Evolutionary conservation across 208 protist species (phyloP).

Genomic region (Porcisia deanei): DNA sequence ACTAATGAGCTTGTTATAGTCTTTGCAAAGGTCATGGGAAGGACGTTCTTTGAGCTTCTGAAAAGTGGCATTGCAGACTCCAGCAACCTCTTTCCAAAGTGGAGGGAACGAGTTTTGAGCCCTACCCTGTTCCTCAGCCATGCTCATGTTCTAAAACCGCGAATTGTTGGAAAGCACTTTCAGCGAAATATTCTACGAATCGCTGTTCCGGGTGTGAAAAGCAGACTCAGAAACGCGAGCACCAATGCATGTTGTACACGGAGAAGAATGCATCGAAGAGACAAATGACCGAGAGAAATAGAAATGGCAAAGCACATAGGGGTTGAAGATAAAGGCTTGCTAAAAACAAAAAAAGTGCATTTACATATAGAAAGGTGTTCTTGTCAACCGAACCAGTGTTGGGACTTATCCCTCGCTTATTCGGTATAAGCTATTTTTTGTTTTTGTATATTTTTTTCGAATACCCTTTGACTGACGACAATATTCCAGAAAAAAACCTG

Average conservation of each 20-base stretch:
- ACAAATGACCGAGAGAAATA: neutral
- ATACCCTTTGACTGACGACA: neutral
- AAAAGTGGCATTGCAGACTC: conserved; percentile 34
- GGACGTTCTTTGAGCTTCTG: conserved; percentile 35
- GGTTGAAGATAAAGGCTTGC: neutral
- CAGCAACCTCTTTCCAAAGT: conserved; percentile 40
- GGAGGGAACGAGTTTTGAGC: conserved; percentile 29
- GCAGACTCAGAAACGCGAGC: neutral
- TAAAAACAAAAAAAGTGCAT: neutral
- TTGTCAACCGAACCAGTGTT: neutral
- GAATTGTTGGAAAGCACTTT: neutral
- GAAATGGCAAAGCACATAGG: neutral
- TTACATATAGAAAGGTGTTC: neutral
- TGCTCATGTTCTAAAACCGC: conserved; percentile 4
- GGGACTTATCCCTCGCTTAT: neutral
- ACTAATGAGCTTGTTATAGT: conserved; percentile 47
- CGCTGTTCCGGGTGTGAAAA: neutral
- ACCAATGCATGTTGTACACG: neutral
- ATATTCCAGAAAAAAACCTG: neutral
- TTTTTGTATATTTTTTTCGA: neutral
- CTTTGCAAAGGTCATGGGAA: conserved; percentile 28
- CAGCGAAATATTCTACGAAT: neutral
- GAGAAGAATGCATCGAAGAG: neutral
- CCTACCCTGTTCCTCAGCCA: conserved; percentile 7
- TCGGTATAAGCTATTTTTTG: neutral